These are phyloP conservation scores for Fraxinus dipetala DNA, from an alignment of 305 asterid species.

Conservation along the genomic window DNA sequence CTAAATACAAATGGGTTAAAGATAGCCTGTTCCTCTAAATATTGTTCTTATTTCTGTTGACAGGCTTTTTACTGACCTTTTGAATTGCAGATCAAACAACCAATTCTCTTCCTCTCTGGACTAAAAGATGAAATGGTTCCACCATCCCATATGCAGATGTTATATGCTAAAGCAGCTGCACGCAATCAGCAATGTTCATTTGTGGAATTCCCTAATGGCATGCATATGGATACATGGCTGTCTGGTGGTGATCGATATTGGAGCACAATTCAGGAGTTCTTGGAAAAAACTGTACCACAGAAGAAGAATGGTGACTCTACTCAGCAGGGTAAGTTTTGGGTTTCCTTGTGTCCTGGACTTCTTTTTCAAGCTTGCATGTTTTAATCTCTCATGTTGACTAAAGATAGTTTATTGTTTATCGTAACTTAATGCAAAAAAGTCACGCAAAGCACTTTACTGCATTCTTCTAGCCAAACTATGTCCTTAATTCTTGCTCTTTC, in stretches of 20 bases:
- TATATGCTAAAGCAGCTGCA: conserved; percentile 94
- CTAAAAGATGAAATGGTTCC: conserved; percentile 96
- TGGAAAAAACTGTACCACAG: conserved; percentile 51
- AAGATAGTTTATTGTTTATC: conserved; percentile 13
- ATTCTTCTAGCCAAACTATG: conserved; percentile 14
- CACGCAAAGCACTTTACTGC: conserved; percentile 13
- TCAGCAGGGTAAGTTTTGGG: conserved; percentile 42
- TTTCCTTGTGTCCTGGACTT: conserved; percentile 10
- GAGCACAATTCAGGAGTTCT: conserved; percentile 66
- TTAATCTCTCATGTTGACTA: background rate
- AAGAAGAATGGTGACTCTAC: conserved; percentile 45
- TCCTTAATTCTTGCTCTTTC: background rate
- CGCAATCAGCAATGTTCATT: conserved; percentile 61
- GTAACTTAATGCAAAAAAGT: background rate
- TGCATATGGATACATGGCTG: conserved; percentile 98
- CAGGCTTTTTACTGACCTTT: conserved; percentile 11
- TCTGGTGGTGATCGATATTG: conserved; percentile 93
- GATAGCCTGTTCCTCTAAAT: background rate
- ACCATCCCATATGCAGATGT: conserved; percentile 85
- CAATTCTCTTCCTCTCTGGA: conserved; percentile 93
- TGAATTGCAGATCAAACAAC: conserved; percentile 68
- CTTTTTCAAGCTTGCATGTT: conserved; percentile 11
- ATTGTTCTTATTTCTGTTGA: background rate
- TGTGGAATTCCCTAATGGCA: conserved; percentile 81
- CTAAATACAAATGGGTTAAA: background rate